phyloP scores from a whole-genome alignment of 441 rosid genomes.

The Dalechampia spathulata region DNA sequence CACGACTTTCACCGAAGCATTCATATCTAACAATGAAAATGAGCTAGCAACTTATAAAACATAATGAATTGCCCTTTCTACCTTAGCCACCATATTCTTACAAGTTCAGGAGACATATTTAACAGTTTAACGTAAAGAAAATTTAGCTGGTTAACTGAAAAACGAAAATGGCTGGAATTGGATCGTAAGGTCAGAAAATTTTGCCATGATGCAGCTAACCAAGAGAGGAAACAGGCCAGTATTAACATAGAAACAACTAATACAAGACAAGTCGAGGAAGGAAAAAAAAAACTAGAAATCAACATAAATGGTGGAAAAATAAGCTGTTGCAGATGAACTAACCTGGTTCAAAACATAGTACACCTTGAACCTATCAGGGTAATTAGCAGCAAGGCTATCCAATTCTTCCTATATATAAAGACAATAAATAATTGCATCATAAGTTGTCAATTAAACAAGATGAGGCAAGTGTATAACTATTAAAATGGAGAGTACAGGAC shows the following conservation, averaged over 20 bases:
- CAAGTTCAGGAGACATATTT: not conserved
- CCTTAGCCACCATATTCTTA: not conserved
- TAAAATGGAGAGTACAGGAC: not conserved
- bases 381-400: conserved; percentile 54
- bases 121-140: not conserved
- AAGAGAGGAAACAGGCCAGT: not conserved
- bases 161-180: not conserved
- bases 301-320: not conserved
- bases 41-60: not conserved
- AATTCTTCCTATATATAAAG: conserved; percentile 56
- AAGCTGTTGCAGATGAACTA: conserved; percentile 7
- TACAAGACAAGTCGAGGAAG: too few species aligned
- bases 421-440: too few species aligned
- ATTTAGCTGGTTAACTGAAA: not conserved
- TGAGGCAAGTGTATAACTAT: too few species aligned
- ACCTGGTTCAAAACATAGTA: conserved; percentile 94
- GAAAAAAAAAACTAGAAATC: not conserved
- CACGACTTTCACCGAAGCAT: not conserved
- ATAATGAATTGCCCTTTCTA: not conserved
- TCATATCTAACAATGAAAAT: not conserved
- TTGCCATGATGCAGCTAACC: not conserved
- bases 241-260: not conserved
- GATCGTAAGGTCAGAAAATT: not conserved
- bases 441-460: too few species aligned
- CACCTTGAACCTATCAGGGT: conserved; percentile 61